These are phyloP conservation scores for Geotrichum australiense DNA, from an alignment of 1,139 yeast genomes.

Conservation along the genomic window DNA sequence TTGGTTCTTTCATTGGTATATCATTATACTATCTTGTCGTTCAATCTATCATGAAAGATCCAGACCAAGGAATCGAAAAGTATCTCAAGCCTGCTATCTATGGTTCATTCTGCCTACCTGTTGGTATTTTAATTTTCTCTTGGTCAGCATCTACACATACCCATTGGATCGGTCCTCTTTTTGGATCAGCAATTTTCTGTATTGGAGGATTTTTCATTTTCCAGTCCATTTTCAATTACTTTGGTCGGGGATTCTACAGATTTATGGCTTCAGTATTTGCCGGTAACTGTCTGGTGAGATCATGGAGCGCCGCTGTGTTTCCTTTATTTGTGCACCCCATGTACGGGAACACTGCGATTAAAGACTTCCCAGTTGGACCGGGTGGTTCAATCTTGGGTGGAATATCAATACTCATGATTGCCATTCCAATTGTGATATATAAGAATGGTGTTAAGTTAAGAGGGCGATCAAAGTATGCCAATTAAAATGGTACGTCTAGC, in stretches of 20 bases:
- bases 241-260: constrained; percentile 70
- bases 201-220: constrained; percentile 67
- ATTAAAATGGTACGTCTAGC: too few relatives aligned
- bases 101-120: constrained; percentile 58
- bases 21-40: constrained; percentile 13
- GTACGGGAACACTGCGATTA: constrained; percentile 36
- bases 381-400: constrained; percentile 47
- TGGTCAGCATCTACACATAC: constrained; percentile 59
- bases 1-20: constrained; percentile 38
- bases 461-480: constrained; percentile 30
- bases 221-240: constrained; percentile 64
- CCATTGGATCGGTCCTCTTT: constrained; percentile 76
- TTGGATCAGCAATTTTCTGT: constrained; percentile 79
- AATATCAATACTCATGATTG: constrained; percentile 39
- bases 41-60: too few relatives aligned
- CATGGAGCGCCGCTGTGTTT: constrained; percentile 48
- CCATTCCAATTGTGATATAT: constrained; percentile 48
- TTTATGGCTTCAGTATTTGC: constrained; percentile 53
- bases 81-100: constrained; percentile 34
- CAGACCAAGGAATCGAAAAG: constrained; percentile 16
- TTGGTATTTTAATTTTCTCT: constrained; percentile 70
- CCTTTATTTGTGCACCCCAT: constrained; percentile 49
- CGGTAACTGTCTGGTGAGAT: constrained; percentile 45
- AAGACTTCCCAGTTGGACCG: constrained; percentile 50
- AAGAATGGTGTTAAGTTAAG: constrained; percentile 51